phyloP scores from a whole-genome alignment of 345 rosid genomes.

The Populus nigra region DNA sequence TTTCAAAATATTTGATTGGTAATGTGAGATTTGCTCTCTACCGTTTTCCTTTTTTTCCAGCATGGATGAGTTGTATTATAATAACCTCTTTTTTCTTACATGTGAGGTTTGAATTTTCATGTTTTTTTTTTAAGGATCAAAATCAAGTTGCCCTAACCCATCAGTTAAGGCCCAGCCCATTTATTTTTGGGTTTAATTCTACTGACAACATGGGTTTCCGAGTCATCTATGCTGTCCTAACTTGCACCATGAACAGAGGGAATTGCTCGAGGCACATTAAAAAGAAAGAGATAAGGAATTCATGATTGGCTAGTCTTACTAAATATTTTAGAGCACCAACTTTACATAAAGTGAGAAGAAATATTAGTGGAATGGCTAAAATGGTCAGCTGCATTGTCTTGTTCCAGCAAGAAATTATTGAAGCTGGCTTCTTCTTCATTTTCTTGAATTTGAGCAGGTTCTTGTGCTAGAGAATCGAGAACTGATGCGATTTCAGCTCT shows the following conservation, averaged over 20 bases:
- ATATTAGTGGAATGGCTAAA: neutral
- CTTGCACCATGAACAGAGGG: neutral
- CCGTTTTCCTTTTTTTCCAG: too few relatives aligned
- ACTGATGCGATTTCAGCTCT: slow-evolving; percentile 48
- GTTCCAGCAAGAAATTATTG: neutral
- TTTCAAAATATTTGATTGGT: too few relatives aligned
- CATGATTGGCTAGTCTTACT: neutral
- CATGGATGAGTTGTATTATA: too few relatives aligned
- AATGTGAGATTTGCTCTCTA: too few relatives aligned
- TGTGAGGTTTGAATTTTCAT: too few relatives aligned
- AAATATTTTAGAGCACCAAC: neutral
- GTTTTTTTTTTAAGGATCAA: too few relatives aligned
- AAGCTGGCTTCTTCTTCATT: neutral
- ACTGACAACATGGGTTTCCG: neutral
- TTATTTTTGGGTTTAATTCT: too few relatives aligned
- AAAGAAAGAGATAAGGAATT: neutral
- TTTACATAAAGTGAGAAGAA: neutral
- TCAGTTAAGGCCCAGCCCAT: too few relatives aligned
- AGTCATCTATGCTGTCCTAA: neutral
- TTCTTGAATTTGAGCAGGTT: neutral
- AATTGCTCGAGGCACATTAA: neutral
- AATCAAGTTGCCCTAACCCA: too few relatives aligned
- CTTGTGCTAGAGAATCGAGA: slow-evolving; percentile 1
- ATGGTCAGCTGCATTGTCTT: neutral
- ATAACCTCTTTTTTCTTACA: too few relatives aligned